phyloP scores from a whole-genome alignment of 2,329 filamentous ascomycete species.

The Penicillium sp. region DNA sequence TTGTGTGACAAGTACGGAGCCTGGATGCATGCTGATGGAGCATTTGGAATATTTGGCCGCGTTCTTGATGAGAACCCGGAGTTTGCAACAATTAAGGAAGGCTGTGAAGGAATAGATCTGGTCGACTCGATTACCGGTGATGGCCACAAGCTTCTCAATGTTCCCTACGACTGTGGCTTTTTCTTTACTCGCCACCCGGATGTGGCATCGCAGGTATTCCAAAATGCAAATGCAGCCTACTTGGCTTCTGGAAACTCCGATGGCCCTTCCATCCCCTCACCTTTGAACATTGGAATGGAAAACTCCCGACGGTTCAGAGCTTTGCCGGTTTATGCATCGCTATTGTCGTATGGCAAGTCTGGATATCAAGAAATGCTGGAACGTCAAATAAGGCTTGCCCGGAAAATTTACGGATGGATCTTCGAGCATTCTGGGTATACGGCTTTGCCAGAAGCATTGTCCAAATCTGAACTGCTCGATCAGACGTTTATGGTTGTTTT shows the following conservation, averaged over 20 bases:
- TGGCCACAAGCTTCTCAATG: slow-evolving; percentile 88
- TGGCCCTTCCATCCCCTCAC: slow-evolving; percentile 62
- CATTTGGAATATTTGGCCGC: slow-evolving; percentile 81
- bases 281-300: slow-evolving; percentile 81
- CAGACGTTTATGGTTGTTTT: slow-evolving; percentile 69
- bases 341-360: slow-evolving; percentile 68
- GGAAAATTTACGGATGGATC: slow-evolving; percentile 65
- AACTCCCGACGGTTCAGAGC: slow-evolving; percentile 90
- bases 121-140: slow-evolving; percentile 86
- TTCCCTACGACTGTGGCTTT: slow-evolving; percentile 90
- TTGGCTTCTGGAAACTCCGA: slow-evolving; percentile 48
- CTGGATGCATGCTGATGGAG: slow-evolving; percentile 89
- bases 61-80: slow-evolving; percentile 57
- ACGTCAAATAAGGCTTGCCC: slow-evolving; percentile 69
- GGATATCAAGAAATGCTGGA: slow-evolving; percentile 70
- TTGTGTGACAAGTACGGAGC: slow-evolving; percentile 71
- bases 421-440: slow-evolving; percentile 62
- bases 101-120: slow-evolving; percentile 66
- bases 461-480: slow-evolving; percentile 46
- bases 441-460: slow-evolving; percentile 55
- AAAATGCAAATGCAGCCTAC: slow-evolving; percentile 84
- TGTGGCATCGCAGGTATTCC: slow-evolving; percentile 64
- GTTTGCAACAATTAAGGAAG: slow-evolving; percentile 54
- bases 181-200: slow-evolving; percentile 70
- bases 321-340: slow-evolving; percentile 79